These are phyloP conservation scores for Danielozyma ontarioensis DNA, from an alignment of 805 yeast genomes.

Conservation along the genomic window DNA sequence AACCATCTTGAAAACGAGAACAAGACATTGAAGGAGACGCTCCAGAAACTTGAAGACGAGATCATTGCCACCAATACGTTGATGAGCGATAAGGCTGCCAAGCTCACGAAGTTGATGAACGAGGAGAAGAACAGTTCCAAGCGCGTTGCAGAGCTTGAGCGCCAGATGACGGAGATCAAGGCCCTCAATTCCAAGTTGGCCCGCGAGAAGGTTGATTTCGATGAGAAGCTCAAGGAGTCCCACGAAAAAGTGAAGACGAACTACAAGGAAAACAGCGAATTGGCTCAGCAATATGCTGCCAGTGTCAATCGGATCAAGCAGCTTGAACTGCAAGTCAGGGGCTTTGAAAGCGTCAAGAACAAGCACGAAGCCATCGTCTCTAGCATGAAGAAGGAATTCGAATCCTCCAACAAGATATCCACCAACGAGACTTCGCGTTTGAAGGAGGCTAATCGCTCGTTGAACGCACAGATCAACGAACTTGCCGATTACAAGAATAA, in stretches of 20 bases:
- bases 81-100: slow-evolving; percentile 43
- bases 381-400: slow-evolving; percentile 14
- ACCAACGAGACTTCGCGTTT: slow-evolving; percentile 43
- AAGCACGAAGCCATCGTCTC: slow-evolving; percentile 9
- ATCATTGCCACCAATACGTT: slow-evolving; percentile 18
- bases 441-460: slow-evolving; percentile 33
- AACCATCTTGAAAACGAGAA: slow-evolving; percentile 28
- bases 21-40: slow-evolving; percentile 33
- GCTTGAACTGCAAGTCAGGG: background rate
- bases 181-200: slow-evolving; percentile 28
- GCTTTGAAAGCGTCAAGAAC: slow-evolving; percentile 5
- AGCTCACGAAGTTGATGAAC: slow-evolving; percentile 38
- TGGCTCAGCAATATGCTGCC: slow-evolving; percentile 6
- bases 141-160: slow-evolving; percentile 23
- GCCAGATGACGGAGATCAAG: slow-evolving; percentile 24
- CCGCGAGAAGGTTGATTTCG: slow-evolving; percentile 24
- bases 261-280: slow-evolving; percentile 1
- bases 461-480: slow-evolving; percentile 38
- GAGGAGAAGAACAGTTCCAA: slow-evolving; percentile 30
- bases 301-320: slow-evolving; percentile 1
- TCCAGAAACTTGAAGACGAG: slow-evolving; percentile 29
- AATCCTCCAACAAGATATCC: slow-evolving; percentile 19
- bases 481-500: background rate
- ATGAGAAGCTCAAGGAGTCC: slow-evolving; percentile 14
- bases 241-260: slow-evolving; percentile 18